Evolutionary conservation across 345 rosid genomes (phyloP), one percentile per base, ranked within the genome.

Genomic region (Dipteronia dyeriana): DNA sequence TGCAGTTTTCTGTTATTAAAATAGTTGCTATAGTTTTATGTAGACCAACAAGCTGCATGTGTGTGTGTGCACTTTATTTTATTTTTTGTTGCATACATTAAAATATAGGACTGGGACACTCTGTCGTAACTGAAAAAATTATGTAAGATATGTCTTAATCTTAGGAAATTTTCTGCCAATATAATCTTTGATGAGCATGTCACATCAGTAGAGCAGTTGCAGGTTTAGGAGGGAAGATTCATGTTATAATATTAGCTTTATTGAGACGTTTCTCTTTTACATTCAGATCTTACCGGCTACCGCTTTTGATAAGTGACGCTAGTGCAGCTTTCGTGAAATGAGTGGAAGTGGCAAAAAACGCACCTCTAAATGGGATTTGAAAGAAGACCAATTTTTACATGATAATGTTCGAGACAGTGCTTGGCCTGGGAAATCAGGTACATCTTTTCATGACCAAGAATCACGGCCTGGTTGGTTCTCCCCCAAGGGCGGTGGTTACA

Each of bases 301-400:
- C 68, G 65, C 34, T 61, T 61, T 78, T 81, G 57, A 74, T 47
- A 51, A 78, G 76, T 53, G 78, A 57, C 56, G 65, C 77, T 45
- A 25, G 68, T 67, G 60, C 39, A 68, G 68, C 75, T 64, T 60
- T 70, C 77, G 79, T 54, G 79, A 75, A 65, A 95, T 90, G 97
- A 89, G 95, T 69, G 85, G 89, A 39, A 77, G 86, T 67, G 86
- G 87, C 78, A 83, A 89, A 81, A 91, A 86, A 82, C 90, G 86
- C 43, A 79, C 61, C 84, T 92, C 98, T 19, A 89, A 94, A 72
- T 94, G 98, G 98, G 97, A 95, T 87, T 70, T 84, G 74, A 88
- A 87, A 74, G 97, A 90, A 79, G 97, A 86, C 76, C 88, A 75
- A 20, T 75, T 76, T 79, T 72, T 88, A 63, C 80, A 59, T 41